phyloP scores from a whole-genome alignment of 2,329 filamentous ascomycete genomes.

The Thelonectria rubi region DNA sequence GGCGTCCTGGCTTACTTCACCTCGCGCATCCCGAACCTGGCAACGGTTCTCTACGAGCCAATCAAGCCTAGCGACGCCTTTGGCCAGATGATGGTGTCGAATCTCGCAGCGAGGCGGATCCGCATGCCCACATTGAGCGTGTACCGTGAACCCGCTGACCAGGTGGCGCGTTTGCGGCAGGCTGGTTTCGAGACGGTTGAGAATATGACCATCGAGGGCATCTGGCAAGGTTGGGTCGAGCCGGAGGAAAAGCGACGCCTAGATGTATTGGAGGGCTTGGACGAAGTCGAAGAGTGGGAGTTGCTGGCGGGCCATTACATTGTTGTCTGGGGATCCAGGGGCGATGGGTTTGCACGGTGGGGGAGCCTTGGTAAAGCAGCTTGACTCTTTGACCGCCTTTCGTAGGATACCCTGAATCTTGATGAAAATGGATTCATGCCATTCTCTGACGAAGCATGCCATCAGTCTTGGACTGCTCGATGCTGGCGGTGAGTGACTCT shows the following conservation, averaged over 20 bases:
- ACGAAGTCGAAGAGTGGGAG: conserved; percentile 95
- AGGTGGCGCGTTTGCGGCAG: conserved; percentile 70
- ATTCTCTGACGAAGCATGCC: background rate
- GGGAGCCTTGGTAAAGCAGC: conserved; percentile 19
- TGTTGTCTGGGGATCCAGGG: conserved; percentile 85
- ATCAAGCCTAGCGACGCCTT: conserved; percentile 86
- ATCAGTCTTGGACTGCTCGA: background rate
- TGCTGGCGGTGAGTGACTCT: background rate
- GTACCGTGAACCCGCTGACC: conserved; percentile 74
- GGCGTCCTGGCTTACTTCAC: conserved; percentile 73
- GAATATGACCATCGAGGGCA: conserved; percentile 59
- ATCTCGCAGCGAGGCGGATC: conserved; percentile 84
- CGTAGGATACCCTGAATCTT: background rate
- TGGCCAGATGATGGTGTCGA: conserved; percentile 90
- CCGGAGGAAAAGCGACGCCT: conserved; percentile 80
- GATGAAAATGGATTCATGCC: background rate
- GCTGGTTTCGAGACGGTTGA: conserved; percentile 68
- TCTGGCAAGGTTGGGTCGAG: conserved; percentile 81
- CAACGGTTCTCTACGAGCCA: conserved; percentile 87
- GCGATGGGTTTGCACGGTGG: conserved; percentile 36
- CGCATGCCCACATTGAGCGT: conserved; percentile 81
- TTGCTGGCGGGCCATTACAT: conserved; percentile 89
- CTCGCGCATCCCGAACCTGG: conserved; percentile 56
- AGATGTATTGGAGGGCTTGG: conserved; percentile 82
- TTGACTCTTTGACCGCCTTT: conserved; percentile 1